phyloP scores from a whole-genome alignment of 78 protist genomes.

The Dictyostelium capitatum region DNA sequence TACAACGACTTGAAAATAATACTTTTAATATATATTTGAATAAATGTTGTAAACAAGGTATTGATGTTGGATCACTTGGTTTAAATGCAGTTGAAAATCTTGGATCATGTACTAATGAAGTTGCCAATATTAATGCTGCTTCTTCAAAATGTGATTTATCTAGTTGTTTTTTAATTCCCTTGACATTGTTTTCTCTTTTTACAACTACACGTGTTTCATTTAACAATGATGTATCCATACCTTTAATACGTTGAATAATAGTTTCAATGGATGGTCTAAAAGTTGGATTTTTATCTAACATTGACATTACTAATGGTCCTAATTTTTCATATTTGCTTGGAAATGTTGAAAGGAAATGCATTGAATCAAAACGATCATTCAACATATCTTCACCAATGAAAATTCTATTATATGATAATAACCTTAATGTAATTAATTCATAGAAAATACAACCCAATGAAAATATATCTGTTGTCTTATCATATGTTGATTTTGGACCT shows the following conservation, averaged over 20 bases:
- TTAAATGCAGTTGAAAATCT: slow-evolving; percentile 23
- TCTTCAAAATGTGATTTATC: slow-evolving; percentile 25
- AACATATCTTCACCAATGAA: slow-evolving; percentile 50
- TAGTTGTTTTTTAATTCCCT: slow-evolving; percentile 59
- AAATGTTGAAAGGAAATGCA: slow-evolving; percentile 31
- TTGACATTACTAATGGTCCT: slow-evolving; percentile 45
- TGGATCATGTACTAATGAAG: slow-evolving; percentile 20
- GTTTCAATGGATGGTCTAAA: slow-evolving; percentile 60
- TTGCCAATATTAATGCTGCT: slow-evolving; percentile 21
- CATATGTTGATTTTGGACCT: background rate
- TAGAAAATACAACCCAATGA: slow-evolving; percentile 73
- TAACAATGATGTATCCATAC: background rate
- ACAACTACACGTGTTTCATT: background rate
- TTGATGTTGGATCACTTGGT: slow-evolving; percentile 8
- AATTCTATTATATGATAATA: background rate
- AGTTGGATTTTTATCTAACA: slow-evolving; percentile 41
- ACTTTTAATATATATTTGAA: slow-evolving; percentile 1
- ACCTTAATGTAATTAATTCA: slow-evolving; percentile 46
- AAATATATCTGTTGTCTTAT: slow-evolving; percentile 56
- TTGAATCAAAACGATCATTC: slow-evolving; percentile 14
- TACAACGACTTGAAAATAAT: background rate
- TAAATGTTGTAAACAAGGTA: background rate
- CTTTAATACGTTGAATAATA: background rate
- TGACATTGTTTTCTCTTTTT: background rate
- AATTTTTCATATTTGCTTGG: slow-evolving; percentile 31